These are phyloP conservation scores for Cryptococcus amylolentus DNA, from an alignment of 1,284 basidiomycete genomes.

Conservation along the genomic window DNA sequence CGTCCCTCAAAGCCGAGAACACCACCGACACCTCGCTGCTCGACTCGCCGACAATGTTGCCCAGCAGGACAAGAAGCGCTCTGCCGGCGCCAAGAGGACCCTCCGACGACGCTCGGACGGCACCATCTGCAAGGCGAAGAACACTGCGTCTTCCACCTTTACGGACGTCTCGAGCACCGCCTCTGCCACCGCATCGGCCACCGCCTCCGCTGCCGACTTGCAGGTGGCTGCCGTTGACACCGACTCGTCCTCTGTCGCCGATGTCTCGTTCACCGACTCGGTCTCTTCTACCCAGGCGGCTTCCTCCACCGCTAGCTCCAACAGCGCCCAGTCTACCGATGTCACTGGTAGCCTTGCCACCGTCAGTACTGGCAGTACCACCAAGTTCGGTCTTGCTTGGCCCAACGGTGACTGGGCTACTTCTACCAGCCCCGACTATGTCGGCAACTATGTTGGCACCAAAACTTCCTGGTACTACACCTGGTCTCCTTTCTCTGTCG, in stretches of 20 bases:
- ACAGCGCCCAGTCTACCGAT: conserved; percentile 6
- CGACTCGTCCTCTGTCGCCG: conserved; percentile 1
- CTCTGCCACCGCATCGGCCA: conserved; percentile 10
- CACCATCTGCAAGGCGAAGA: conserved; percentile 30
- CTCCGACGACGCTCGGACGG: conserved; percentile 42
- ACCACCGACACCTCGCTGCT: conserved; percentile 30
- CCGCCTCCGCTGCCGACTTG: conserved; percentile 10
- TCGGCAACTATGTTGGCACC: conserved; percentile 50
- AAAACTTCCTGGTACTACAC: conserved; percentile 46
- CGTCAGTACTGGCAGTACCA: conserved; percentile 26
- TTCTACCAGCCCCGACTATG: conserved; percentile 52
- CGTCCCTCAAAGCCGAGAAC: conserved; percentile 9
- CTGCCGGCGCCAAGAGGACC: neutral
- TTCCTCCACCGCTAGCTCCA: conserved; percentile 16
- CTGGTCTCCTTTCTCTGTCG: conserved; percentile 41
- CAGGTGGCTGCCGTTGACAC: neutral
- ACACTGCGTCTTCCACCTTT: conserved; percentile 5
- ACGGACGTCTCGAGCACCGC: conserved; percentile 22
- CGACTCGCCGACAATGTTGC: conserved; percentile 10
- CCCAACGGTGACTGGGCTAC: conserved; percentile 54
- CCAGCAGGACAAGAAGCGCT: neutral
- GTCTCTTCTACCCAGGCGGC: conserved; percentile 14
- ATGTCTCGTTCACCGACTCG: conserved; percentile 3
- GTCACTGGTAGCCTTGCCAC: conserved; percentile 8
- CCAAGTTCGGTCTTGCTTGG: conserved; percentile 65